A percentile compares a stretch with the other conserved stretches of the same genome.
These are phyloP conservation scores for Aspergillus novoparasiticus DNA, from an alignment of 2,329 filamentous ascomycete genomes.

Conservation along the genomic window DNA sequence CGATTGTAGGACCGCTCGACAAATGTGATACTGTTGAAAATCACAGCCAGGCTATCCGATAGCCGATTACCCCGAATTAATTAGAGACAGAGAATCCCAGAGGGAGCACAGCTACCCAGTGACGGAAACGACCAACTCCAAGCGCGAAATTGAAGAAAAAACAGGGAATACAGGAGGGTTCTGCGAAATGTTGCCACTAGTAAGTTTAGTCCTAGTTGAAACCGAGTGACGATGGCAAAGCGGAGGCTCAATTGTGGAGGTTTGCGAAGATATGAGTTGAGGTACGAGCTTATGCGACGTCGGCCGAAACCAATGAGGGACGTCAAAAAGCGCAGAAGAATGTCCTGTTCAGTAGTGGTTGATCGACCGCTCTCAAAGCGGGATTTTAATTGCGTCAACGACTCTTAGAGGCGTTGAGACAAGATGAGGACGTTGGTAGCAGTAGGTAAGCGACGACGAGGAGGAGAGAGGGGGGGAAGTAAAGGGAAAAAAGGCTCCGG, in stretches of 20 bases:
- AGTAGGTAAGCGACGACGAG: constrained; percentile 4
- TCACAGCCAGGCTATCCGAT: background rate
- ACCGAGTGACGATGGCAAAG: background rate
- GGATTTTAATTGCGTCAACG: background rate
- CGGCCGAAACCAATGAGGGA: background rate
- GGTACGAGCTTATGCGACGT: background rate
- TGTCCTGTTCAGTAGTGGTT: background rate
- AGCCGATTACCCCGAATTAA: background rate
- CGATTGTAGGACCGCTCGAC: background rate
- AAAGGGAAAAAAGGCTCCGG: constrained; percentile 8
- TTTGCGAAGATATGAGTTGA: background rate
- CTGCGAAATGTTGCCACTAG: background rate
- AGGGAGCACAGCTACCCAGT: background rate
- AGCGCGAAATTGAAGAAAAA: background rate
- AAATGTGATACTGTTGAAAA: background rate
- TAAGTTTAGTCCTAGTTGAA: background rate
- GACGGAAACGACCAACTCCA: background rate
- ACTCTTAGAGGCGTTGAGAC: background rate
- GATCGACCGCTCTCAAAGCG: constrained; percentile 7
- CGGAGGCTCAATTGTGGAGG: background rate
- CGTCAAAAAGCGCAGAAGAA: background rate
- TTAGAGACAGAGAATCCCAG: background rate
- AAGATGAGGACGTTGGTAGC: background rate
- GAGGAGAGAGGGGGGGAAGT: constrained; percentile 3
- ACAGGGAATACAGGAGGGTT: background rate